Base-by-base conservation (phyloP, 176 grass and related monocot species). In the Rhynchospora pubera region DNA sequence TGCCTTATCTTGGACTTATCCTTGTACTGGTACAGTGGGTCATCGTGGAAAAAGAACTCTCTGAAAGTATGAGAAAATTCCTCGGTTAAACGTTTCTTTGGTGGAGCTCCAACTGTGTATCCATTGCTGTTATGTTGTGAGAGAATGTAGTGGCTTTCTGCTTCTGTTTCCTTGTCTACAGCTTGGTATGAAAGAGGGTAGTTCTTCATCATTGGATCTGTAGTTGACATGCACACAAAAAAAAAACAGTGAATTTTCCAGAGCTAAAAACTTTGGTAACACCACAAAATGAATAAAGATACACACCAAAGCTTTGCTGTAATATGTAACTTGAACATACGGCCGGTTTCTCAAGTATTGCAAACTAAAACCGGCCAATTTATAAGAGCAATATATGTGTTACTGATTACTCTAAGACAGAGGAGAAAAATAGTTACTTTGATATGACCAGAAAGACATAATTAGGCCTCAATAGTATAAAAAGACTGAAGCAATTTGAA, bases 41-140 rank as follows among this genome's bases (percentile, higher is more conserved):
- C 94, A 7, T 97, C 89, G 0, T 89, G 48, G 50, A 97, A 97
- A 86, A 97, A 92, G 2, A 86, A 87, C 72, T 97, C 94, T 80
- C 88, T 94, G 18, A 97, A 24, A 7, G 11, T 72, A 12, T 89
- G 84, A 0, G 82, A 50, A n/a, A 97, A 84, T 58, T 90, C 89
- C 5, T 80, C 21, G 0, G 86, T 7, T 10, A 91, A 24, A 39
- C 66, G 85, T 82, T 77, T 93, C 28, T 83, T 79, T 2, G 91
- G 91, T 0, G 94, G 94, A 80, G 81, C 12, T 2, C 84, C 86
- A 43, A 94, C 88, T 62, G 81, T 91, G 86, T 97, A 85, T 19
- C 87, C 72, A 50, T 80, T 67, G 32, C 5, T 22, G 19, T 30
- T 84, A 23, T 85, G 66, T 62, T 77, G 83, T 6, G 91, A 91